A percentile compares a stretch with the other conserved stretches of the same genome.
Evolutionary conservation across 352 stramenopile species (phyloP).

Genomic region (Phytopythium aichiense): DNA sequence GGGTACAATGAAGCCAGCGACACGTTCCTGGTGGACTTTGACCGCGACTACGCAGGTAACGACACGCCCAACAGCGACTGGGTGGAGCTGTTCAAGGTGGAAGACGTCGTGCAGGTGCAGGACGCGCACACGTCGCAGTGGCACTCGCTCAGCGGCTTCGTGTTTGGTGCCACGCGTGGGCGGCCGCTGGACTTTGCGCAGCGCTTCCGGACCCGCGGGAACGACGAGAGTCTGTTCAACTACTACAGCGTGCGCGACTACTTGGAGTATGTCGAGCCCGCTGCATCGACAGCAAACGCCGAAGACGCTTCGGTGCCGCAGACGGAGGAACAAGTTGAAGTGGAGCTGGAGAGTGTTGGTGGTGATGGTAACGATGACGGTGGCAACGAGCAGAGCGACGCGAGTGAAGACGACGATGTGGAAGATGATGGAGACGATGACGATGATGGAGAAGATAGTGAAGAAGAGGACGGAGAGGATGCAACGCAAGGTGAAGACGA

Average conservation of each 20-base stretch:
- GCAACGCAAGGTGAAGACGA: not conserved
- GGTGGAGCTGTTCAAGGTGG: slow-evolving; percentile 50
- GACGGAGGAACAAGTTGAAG: slow-evolving; percentile 14
- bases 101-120: slow-evolving; percentile 67
- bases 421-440: not conserved
- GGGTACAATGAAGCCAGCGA: slow-evolving; percentile 53
- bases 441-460: slow-evolving; percentile 5
- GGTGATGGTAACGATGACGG: slow-evolving; percentile 10
- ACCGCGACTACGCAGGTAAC: slow-evolving; percentile 17
- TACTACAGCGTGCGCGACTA: slow-evolving; percentile 69
- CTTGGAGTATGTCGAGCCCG: slow-evolving; percentile 40
- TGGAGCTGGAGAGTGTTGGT: slow-evolving; percentile 7
- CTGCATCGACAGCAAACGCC: not conserved
- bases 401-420: slow-evolving; percentile 12
- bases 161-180: slow-evolving; percentile 50
- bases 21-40: slow-evolving; percentile 51
- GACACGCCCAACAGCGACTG: slow-evolving; percentile 22
- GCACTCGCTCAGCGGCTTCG: slow-evolving; percentile 65
- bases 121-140: slow-evolving; percentile 49
- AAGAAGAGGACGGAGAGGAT: not conserved
- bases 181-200: slow-evolving; percentile 30
- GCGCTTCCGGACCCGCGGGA: slow-evolving; percentile 5
- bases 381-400: slow-evolving; percentile 22
- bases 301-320: slow-evolving; percentile 9
- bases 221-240: slow-evolving; percentile 19